Conservation (phyloP, 306 rosid genomes). For the Coriaria nepalensis region DNA sequence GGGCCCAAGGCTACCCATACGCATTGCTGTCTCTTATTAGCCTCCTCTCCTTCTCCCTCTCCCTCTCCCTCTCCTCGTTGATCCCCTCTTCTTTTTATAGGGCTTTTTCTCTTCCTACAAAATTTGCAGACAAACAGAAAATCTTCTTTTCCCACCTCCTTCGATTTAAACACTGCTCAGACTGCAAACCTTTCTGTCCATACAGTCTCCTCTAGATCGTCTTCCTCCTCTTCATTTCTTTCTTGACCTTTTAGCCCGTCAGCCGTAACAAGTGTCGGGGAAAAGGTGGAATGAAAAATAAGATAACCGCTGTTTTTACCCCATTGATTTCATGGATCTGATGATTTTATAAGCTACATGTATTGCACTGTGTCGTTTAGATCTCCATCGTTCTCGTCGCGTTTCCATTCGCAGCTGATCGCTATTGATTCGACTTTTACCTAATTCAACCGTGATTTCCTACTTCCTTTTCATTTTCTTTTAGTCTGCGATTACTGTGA, state of each 20-base stretch:
- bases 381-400: slow-evolving; percentile 39
- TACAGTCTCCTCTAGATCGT: slow-evolving; percentile 1
- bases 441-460: slow-evolving; percentile 10
- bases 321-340: slow-evolving; percentile 48
- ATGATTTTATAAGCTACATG: slow-evolving; percentile 58
- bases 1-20: slow-evolving; percentile 36
- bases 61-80: slow-evolving; percentile 7
- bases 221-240: not conserved
- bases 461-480: slow-evolving; percentile 15
- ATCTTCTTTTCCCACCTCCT: too few species aligned
- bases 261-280: not conserved
- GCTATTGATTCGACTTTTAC: slow-evolving; percentile 23
- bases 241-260: not conserved
- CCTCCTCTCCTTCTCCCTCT: slow-evolving; percentile 4
- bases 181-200: not conserved
- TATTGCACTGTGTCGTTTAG: slow-evolving; percentile 42
- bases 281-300: not conserved
- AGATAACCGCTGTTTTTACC: slow-evolving; percentile 35
- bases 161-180: too few species aligned
- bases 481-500: not conserved
- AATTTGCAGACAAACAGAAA: not conserved
- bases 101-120: slow-evolving; percentile 20
- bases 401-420: slow-evolving; percentile 21
- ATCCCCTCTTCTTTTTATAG: slow-evolving; percentile 21
- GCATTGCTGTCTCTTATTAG: slow-evolving; percentile 38